Percentiles rank a stretch among this genome's conserved stretches.
Conservation (phyloP, 805 yeast genomes). For the Pichia cephalocereana region DNA sequence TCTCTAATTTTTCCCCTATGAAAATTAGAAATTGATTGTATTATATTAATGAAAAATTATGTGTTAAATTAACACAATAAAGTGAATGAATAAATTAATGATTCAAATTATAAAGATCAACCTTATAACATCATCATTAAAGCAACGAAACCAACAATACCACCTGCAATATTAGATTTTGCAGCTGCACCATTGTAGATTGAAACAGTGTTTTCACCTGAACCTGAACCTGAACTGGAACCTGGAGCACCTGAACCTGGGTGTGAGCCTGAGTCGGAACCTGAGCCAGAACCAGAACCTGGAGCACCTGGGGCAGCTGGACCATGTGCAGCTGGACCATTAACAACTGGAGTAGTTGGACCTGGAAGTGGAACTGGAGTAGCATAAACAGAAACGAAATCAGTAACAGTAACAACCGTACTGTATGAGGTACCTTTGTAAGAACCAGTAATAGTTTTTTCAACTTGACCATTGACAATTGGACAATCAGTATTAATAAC, state of each 20-base stretch:
- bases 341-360: too few species aligned
- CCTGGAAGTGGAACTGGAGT: too few species aligned
- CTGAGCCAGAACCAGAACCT: too few species aligned
- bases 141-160: constrained; percentile 2
- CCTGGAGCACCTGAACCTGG: neutral
- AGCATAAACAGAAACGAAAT: neutral
- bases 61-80: neutral
- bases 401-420: constrained; percentile 1
- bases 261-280: neutral
- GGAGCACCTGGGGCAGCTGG: neutral
- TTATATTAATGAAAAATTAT: neutral
- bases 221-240: neutral
- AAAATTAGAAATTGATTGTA: neutral
- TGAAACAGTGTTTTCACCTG: neutral
- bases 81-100: neutral
- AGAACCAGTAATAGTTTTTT: neutral
- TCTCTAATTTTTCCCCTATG: constrained; percentile 7
- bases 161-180: constrained; percentile 10
- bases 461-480: neutral
- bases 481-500: constrained; percentile 1
- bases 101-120: neutral
- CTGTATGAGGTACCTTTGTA: neutral
- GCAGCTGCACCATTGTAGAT: constrained; percentile 13
- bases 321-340: too few species aligned
- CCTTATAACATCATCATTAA: constrained; percentile 2